phyloP scores from a whole-genome alignment of 192 early-diverging fungal species.

The Dissophora globulifera region DNA sequence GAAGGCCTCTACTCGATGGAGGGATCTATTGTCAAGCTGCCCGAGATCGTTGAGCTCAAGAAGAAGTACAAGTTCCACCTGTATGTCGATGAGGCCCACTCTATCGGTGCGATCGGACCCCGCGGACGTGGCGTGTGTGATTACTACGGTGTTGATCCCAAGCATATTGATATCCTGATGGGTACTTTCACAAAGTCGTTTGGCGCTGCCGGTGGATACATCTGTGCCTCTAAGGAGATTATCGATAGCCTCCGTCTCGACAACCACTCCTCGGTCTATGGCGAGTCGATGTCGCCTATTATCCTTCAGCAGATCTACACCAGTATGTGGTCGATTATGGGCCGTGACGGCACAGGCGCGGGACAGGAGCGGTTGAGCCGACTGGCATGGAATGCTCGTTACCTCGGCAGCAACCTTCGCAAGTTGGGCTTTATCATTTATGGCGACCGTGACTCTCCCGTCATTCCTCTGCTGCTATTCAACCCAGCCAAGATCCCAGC shows the following conservation, averaged over 20 bases:
- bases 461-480: conserved; percentile 91
- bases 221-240: conserved; percentile 77
- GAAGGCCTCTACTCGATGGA: conserved; percentile 99
- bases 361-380: conserved; percentile 86
- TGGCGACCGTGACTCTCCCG: conserved; percentile 87
- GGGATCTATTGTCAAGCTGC: conserved; percentile 89
- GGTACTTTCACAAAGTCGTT: conserved; percentile 98
- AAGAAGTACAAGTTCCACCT: conserved; percentile 95
- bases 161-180: conserved; percentile 94
- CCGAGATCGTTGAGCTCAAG: conserved; percentile 88
- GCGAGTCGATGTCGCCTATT: conserved; percentile 87
- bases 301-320: conserved; percentile 92
- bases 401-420: conserved; percentile 81
- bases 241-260: conserved; percentile 84
- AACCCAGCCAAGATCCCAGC: conserved; percentile 97
- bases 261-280: conserved; percentile 88
- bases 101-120: conserved; percentile 93
- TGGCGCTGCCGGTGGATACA: conserved; percentile 97
- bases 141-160: conserved; percentile 91
- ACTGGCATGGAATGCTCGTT: conserved; percentile 88
- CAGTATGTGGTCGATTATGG: conserved; percentile 92
- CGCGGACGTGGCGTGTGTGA: conserved; percentile 96
- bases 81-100: conserved; percentile 98
- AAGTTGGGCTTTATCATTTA: conserved; percentile 96
- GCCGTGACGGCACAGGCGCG: conserved; percentile 87